Base-by-base conservation (phyloP, 192 early-diverging fungal species). In the Umbelopsis isabellina region DNA sequence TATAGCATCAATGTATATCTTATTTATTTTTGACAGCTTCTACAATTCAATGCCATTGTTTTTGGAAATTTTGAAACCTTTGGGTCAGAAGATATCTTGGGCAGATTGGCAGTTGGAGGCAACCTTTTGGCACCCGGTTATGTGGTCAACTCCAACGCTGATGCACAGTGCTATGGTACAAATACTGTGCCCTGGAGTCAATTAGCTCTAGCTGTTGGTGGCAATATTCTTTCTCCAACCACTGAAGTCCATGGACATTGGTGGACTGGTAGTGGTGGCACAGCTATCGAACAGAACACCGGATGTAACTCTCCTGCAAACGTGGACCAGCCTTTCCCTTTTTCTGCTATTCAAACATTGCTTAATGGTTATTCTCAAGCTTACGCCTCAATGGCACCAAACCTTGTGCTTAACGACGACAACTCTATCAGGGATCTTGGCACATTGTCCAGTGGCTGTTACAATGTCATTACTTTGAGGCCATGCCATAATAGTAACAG, bases 131-230 rank as follows among this genome's bases (percentile, higher is more conserved):
- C 37, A 25, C 41, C 41, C 6, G 20, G 16, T 5, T 70, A 70
- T n/a, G 51, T 51, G 18, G 51, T 70, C 2, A 58, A 70, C 46
- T 7, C 50, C 52, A 70, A 70, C 16, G 12, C 50, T 45, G 35
- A 23, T 16, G 11, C 41, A 7, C 27, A 23, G 15, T 70, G 68
- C 41, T n/a, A 44, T 46, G 51, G 20, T 22, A 8, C 12, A 0
- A 20, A 50, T 18, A 50, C 49, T 9, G 49, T 50, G 0, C 49
- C 49, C 4, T 50, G 49, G 49, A 18, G 20, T 10, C 5, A 50
- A n/a, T n/a, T 50, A 18, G 49, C 49, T 50, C 49, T 70, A 21
- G 44, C 51, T 23, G 51, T 70, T 35, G 68, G 68, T 35, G 41
- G 50, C 4, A 3, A 46, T 22, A 25, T 30, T 25, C 7, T 9